These are phyloP conservation scores for Thermomucor indicae-seudaticae DNA, from an alignment of 371 early-diverging fungal genomes.

Conservation along the genomic window DNA sequence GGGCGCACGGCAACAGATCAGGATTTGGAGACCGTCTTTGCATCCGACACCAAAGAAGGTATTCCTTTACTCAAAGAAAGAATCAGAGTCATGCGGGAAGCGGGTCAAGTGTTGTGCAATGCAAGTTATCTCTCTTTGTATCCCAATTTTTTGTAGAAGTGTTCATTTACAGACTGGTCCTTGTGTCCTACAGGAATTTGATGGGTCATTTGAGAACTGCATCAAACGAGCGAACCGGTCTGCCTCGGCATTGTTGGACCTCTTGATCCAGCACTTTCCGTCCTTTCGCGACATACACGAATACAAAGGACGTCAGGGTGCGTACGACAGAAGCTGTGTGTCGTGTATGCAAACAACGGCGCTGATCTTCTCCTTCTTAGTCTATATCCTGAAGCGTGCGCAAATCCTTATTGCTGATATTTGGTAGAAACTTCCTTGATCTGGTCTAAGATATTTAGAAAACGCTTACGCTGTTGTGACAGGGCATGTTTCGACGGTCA, in stretches of 20 bases:
- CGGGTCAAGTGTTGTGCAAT: slow-evolving; percentile 63
- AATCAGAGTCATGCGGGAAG: slow-evolving; percentile 62
- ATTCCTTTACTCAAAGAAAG: slow-evolving; percentile 66
- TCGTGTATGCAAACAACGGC: background rate
- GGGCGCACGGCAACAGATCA: slow-evolving; percentile 28
- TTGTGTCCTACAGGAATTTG: slow-evolving; percentile 54
- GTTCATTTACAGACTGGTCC: slow-evolving; percentile 1
- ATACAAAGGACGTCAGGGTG: slow-evolving; percentile 60
- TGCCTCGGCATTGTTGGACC: slow-evolving; percentile 54
- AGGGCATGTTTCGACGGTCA: slow-evolving; percentile 85
- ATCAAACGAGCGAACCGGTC: slow-evolving; percentile 51
- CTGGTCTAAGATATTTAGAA: too few species aligned
- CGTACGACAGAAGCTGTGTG: background rate
- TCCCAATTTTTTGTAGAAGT: background rate
- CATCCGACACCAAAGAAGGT: slow-evolving; percentile 58
- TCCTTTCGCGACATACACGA: slow-evolving; percentile 70
- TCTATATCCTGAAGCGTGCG: slow-evolving; percentile 77
- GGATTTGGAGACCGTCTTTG: slow-evolving; percentile 56
- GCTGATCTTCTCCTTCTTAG: slow-evolving; percentile 18
- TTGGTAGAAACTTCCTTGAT: slow-evolving; percentile 55
- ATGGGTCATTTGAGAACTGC: slow-evolving; percentile 66
- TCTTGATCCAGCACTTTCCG: slow-evolving; percentile 59
- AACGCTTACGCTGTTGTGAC: slow-evolving; percentile 1
- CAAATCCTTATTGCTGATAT: slow-evolving; percentile 91
- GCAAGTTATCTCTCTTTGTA: slow-evolving; percentile 17